These are phyloP conservation scores for Peterozyma xylosa DNA, from an alignment of 805 yeast species.

Conservation along the genomic window DNA sequence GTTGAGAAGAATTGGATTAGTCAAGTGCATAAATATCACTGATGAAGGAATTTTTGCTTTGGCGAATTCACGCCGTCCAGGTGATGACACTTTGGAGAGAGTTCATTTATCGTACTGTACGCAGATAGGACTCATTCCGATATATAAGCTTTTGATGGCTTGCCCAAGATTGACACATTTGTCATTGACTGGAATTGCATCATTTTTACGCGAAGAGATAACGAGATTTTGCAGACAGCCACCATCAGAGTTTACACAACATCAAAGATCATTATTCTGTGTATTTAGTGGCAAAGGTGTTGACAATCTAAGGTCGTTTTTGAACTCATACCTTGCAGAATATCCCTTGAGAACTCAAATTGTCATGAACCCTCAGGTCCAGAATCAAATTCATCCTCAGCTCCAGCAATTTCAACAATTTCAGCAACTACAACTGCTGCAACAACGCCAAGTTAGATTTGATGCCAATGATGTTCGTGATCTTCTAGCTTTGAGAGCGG, in stretches of 20 bases:
- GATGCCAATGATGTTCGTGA: no score
- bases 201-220: constrained; percentile 82
- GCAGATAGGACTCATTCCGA: constrained; percentile 70
- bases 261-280: constrained; percentile 81
- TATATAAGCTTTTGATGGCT: constrained; percentile 60
- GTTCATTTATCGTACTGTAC: constrained; percentile 91
- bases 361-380: no score
- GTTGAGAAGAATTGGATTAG: constrained; percentile 85
- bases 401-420: no score
- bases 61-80: constrained; percentile 55
- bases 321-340: constrained; percentile 22
- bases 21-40: constrained; percentile 81
- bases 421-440: no score
- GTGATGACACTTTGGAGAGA: constrained; percentile 80
- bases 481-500: no score
- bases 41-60: constrained; percentile 72
- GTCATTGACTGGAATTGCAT: constrained; percentile 83
- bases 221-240: constrained; percentile 86
- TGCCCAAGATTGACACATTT: constrained; percentile 88
- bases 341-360: no score
- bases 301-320: constrained; percentile 59
- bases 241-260: constrained; percentile 84
- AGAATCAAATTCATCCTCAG: no score
- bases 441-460: no score
- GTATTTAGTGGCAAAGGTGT: constrained; percentile 93